Percentiles rank a stretch among this genome's conserved stretches.
Conservation (phyloP, 2,329 filamentous ascomycete genomes). For the Claviceps sp. region DNA sequence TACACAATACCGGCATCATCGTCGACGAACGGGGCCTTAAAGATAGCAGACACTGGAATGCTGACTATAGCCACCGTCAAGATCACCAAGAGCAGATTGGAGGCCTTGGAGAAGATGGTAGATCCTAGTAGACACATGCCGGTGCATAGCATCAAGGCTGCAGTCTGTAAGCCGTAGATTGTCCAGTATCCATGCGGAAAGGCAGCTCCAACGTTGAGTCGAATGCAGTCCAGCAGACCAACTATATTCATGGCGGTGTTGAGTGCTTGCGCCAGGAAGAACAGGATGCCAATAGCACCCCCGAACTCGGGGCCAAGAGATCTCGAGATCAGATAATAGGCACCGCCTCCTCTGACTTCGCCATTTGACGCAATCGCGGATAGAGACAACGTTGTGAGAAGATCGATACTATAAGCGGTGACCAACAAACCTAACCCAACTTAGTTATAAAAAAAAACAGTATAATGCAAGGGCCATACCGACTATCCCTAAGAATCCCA, state of each 20-base stretch:
- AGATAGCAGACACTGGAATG: slow-evolving; percentile 65
- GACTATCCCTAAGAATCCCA: slow-evolving; percentile 67
- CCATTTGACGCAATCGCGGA: slow-evolving; percentile 86
- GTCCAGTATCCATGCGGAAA: slow-evolving; percentile 64
- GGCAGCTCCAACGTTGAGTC: slow-evolving; percentile 55
- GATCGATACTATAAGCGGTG: slow-evolving; percentile 64
- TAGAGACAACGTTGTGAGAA: slow-evolving; percentile 75
- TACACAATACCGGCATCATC: slow-evolving; percentile 53
- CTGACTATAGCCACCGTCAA: slow-evolving; percentile 63
- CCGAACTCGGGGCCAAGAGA: slow-evolving; percentile 81
- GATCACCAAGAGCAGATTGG: slow-evolving; percentile 60
- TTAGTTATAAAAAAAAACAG: neutral
- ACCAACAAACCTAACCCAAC: slow-evolving; percentile 48
- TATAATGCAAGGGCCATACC: slow-evolving; percentile 31
- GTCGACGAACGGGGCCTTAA: slow-evolving; percentile 55
- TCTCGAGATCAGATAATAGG: slow-evolving; percentile 79
- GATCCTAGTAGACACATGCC: slow-evolving; percentile 67
- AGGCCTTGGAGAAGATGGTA: slow-evolving; percentile 65
- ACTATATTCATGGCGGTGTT: slow-evolving; percentile 83
- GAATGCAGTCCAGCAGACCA: slow-evolving; percentile 71
- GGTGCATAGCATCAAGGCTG: slow-evolving; percentile 58
- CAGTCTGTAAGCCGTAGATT: slow-evolving; percentile 62
- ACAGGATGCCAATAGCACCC: slow-evolving; percentile 75
- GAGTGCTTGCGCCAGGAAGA: slow-evolving; percentile 80
- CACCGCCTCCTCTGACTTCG: slow-evolving; percentile 74